Base-by-base conservation (phyloP, 2,329 filamentous ascomycete species). In the Xylogone sp. region DNA sequence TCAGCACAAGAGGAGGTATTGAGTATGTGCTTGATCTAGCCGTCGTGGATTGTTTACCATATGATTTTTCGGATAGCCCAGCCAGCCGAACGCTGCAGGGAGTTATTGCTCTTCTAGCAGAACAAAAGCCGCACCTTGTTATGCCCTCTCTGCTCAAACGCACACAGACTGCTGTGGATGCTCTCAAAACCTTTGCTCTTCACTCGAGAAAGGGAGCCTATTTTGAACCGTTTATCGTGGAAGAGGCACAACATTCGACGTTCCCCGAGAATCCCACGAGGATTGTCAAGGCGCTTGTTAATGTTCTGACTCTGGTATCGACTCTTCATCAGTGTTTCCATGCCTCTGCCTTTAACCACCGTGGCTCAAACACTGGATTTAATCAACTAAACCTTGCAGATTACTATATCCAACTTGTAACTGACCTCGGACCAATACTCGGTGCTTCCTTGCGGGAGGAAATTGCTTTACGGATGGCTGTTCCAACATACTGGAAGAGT, bases 381-480 rank as follows among this genome's bases (percentile, higher is more conserved):
- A 83, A 82, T 50, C 79, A 83, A 21, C 80, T 95, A 59, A 96
- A 96, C 63, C 79, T 96, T 20, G 90, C 86, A 27, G 93, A 97
- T 66, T 86, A 90, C 66, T 96, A 96, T 65, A 75, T 83, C 43
- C 71, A 76, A n/a, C 73, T 97, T 34, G 79, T 96, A 21, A 80
- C 83, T 55, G 83, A 84, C 21, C 78, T 97, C 29, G 91, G 90
- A 3, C 84, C 84, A 21, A 73, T 99, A 16, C 79, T 97, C 57
- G 82, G 88, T 42, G 86, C 86, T 48, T 88, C 90, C 53, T 78
- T 96, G n/a, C 86, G 86, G 68, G 93, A 99, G 68, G 88, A 95
- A 58, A 87, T 92, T 31, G 74, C 86, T 1, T 75, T 97, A 43
- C 81, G 87, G 57, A 84, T 82, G 47, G 77, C 81, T 48, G 86